These are phyloP conservation scores for Prunella vulgaris DNA, from an alignment of 257 asterid genomes.

Conservation along the genomic window DNA sequence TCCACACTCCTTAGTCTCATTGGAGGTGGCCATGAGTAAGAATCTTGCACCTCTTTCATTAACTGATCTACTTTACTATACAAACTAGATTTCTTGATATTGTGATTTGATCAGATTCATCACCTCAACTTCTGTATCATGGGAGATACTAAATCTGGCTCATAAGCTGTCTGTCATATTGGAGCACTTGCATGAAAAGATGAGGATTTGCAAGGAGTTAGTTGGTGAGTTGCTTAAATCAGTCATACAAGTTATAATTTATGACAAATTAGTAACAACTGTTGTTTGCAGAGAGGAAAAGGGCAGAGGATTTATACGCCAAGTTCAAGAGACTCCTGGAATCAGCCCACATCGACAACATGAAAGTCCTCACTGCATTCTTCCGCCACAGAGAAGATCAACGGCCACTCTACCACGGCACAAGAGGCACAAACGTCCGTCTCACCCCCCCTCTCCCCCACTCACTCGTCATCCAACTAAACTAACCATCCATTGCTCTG, in stretches of 20 bases:
- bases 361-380: slow-evolving; percentile 41
- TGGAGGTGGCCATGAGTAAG: slow-evolving; percentile 74
- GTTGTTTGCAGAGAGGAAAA: slow-evolving; percentile 28
- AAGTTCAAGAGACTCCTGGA: slow-evolving; percentile 38
- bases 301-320: slow-evolving; percentile 28
- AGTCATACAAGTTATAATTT: too few relatives aligned
- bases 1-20: slow-evolving; percentile 56
- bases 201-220: slow-evolving; percentile 23
- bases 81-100: not conserved
- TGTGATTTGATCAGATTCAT: slow-evolving; percentile 31
- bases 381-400: slow-evolving; percentile 38
- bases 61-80: not conserved
- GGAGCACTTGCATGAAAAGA: slow-evolving; percentile 41
- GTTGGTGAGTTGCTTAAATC: slow-evolving; percentile 32
- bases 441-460: too few relatives aligned
- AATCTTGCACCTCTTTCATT: not conserved
- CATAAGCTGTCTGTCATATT: slow-evolving; percentile 54
- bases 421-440: slow-evolving; percentile 22
- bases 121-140: slow-evolving; percentile 41
- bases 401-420: slow-evolving; percentile 36
- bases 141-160: slow-evolving; percentile 60
- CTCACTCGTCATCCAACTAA: too few relatives aligned
- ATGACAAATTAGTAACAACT: not conserved
- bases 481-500: not conserved
- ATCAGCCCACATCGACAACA: slow-evolving; percentile 48